These are phyloP conservation scores for Nitzschia sp. DNA, from an alignment of 108 stramenopile species.

Conservation along the genomic window DNA sequence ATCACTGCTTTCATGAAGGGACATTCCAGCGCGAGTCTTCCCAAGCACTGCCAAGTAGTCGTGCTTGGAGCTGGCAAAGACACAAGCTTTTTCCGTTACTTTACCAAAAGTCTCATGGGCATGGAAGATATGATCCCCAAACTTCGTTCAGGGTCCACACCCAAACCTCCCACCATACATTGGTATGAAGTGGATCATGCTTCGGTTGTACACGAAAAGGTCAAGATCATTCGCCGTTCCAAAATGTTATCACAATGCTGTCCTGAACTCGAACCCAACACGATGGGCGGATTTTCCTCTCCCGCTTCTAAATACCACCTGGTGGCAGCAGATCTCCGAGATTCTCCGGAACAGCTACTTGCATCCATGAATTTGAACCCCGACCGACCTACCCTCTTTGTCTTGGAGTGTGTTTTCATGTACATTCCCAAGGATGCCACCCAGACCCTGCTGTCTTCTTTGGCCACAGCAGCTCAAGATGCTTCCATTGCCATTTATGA, in stretches of 20 bases:
- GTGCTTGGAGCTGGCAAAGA: slow-evolving; percentile 84
- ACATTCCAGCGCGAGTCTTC: background rate
- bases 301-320: slow-evolving; percentile 33
- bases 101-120: slow-evolving; percentile 27
- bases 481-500: slow-evolving; percentile 54
- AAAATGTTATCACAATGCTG: slow-evolving; percentile 19
- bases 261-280: slow-evolving; percentile 18
- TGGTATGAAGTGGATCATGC: slow-evolving; percentile 90
- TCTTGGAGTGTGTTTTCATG: slow-evolving; percentile 82
- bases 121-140: slow-evolving; percentile 11
- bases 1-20: slow-evolving; percentile 56
- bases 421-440: slow-evolving; percentile 61
- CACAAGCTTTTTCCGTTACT: slow-evolving; percentile 74
- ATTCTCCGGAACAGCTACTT: slow-evolving; percentile 44
- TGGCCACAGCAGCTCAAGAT: slow-evolving; percentile 10
- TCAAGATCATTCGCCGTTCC: slow-evolving; percentile 31
- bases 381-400: slow-evolving; percentile 65
- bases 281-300: slow-evolving; percentile 6
- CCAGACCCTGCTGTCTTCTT: slow-evolving; percentile 30
- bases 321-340: slow-evolving; percentile 60
- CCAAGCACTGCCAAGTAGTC: slow-evolving; percentile 55
- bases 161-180: slow-evolving; percentile 25
- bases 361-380: slow-evolving; percentile 44
- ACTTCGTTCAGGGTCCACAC: background rate
- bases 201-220: slow-evolving; percentile 67